phyloP scores from a whole-genome alignment of 306 rosid genomes.

The Prunus salicina region DNA sequence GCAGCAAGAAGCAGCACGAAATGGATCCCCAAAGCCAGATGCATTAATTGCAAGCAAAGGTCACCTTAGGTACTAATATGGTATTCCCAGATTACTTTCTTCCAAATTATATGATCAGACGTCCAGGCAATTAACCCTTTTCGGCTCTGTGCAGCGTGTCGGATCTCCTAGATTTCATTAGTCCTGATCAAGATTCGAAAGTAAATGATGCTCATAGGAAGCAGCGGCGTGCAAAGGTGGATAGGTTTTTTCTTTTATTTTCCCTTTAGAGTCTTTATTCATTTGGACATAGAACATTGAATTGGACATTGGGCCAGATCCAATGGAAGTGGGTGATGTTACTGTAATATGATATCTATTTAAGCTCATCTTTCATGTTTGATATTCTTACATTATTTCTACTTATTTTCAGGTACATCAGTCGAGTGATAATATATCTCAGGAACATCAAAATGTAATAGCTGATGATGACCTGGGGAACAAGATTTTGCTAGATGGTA shows the following conservation, averaged over 20 bases:
- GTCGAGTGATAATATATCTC: slow-evolving; percentile 40
- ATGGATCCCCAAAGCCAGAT: slow-evolving; percentile 93
- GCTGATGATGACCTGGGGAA: slow-evolving; percentile 38
- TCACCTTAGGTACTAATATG: slow-evolving; percentile 98
- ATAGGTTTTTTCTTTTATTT: neutral
- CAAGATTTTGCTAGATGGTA: slow-evolving; percentile 19
- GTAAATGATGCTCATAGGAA: slow-evolving; percentile 70
- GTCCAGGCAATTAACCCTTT: slow-evolving; percentile 30
- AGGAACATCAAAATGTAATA: slow-evolving; percentile 34
- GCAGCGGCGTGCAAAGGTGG: slow-evolving; percentile 81
- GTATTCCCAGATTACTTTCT: slow-evolving; percentile 57
- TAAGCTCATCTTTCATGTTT: neutral
- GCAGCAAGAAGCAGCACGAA: slow-evolving; percentile 95
- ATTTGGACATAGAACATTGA: neutral
- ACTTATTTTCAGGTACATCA: slow-evolving; percentile 54
- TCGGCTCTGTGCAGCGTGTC: slow-evolving; percentile 72
- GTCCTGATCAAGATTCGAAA: slow-evolving; percentile 73
- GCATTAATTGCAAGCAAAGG: slow-evolving; percentile 94
- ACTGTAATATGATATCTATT: neutral
- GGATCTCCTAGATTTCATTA: slow-evolving; percentile 92
- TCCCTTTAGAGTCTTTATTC: neutral
- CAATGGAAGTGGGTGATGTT: neutral
- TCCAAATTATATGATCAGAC: slow-evolving; percentile 25
- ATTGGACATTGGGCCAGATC: neutral
- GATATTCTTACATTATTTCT: slow-evolving; percentile 6